Evolutionary conservation across 192 early-diverging fungal species (phyloP), one percentile per base, ranked within the genome.

Genomic region (Coemansia sp.): DNA sequence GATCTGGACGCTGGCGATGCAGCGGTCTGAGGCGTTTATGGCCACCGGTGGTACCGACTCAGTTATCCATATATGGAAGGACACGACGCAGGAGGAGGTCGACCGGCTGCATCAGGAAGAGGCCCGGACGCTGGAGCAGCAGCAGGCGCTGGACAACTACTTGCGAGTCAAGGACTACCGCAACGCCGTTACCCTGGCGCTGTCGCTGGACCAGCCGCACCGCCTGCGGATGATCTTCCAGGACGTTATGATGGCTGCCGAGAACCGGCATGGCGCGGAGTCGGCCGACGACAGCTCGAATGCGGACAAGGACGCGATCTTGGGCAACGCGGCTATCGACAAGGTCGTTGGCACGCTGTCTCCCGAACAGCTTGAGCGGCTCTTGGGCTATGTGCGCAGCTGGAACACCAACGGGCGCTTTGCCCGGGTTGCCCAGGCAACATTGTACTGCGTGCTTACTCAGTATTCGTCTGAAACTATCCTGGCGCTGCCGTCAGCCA

Each of bases 391-490:
- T 71, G 86, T 95, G 44, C 85, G 92, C 51, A 88, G 92, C 74
- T 98, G 95, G 95, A 99, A 98, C 83, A 96, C 95, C 5, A 91
- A 95, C 59, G 84, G 87, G 12, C 91, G 88, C 72, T 83, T 90
- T 67, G 82, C 90, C 16, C 69, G 77, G 33, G 76, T 88, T 24
- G 92, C 95, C 9, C 95, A 98, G 66, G 82, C 88, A 6, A 77
- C 92, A 5, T 77, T 99, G 11, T 54, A 95, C 67, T 84, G 90
- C 19, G 82, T 97, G 6, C 73, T 98, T 19, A 81, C 80, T 7
- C 66, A 77, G 18, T 87, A 85, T 49, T 75, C 82, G n/a, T 78
- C 86, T 0, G 81, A 92, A 56, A 63, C 81, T 19, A 75, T 98
- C 46, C 77, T 89, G 40, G 81, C 85, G 32, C 72, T 97, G n/a